A percentile compares a stretch with the other conserved stretches of the same genome.
These are phyloP conservation scores for Murraya koenigii DNA, from an alignment of 345 rosid species.

Conservation along the genomic window DNA sequence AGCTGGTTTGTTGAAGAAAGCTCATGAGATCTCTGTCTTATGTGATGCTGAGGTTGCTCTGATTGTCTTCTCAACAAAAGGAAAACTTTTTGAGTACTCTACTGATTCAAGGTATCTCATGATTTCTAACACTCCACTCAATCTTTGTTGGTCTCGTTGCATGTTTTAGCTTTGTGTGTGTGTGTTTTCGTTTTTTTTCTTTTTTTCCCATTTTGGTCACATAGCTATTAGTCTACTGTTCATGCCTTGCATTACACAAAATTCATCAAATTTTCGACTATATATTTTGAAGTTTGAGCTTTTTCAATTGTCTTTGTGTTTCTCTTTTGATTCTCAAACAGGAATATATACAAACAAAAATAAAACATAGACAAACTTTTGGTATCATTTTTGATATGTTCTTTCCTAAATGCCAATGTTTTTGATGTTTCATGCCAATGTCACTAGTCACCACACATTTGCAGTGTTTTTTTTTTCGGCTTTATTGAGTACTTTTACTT, in stretches of 20 bases:
- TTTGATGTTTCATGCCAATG: too few species aligned
- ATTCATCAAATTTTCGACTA: neutral
- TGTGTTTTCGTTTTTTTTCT: neutral
- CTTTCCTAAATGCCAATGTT: neutral
- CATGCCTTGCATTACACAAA: slow-evolving; percentile 12
- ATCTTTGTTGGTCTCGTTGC: slow-evolving; percentile 4
- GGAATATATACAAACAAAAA: slow-evolving; percentile 1
- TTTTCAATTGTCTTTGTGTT: neutral
- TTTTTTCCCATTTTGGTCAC: neutral
- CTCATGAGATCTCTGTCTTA: slow-evolving; percentile 84
- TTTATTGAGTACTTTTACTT: neutral
- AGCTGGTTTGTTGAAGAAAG: slow-evolving; percentile 75
- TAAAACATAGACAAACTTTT: neutral
- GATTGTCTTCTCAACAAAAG: slow-evolving; percentile 80
- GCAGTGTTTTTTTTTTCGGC: neutral
- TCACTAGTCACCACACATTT: neutral
- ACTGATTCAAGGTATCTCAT: slow-evolving; percentile 54
- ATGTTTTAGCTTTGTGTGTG: slow-evolving; percentile 7
- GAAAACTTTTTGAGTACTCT: slow-evolving; percentile 80
- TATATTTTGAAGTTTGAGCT: neutral
- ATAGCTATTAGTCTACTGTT: neutral
- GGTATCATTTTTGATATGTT: neutral
- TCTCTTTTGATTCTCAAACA: neutral
- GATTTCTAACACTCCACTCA: neutral
- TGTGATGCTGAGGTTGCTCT: slow-evolving; percentile 83